Percentiles rank a stretch among this genome's conserved stretches.
phyloP scores from a whole-genome alignment of 108 stramenopile genomes.

The Cyclostephanos tholiformis region DNA sequence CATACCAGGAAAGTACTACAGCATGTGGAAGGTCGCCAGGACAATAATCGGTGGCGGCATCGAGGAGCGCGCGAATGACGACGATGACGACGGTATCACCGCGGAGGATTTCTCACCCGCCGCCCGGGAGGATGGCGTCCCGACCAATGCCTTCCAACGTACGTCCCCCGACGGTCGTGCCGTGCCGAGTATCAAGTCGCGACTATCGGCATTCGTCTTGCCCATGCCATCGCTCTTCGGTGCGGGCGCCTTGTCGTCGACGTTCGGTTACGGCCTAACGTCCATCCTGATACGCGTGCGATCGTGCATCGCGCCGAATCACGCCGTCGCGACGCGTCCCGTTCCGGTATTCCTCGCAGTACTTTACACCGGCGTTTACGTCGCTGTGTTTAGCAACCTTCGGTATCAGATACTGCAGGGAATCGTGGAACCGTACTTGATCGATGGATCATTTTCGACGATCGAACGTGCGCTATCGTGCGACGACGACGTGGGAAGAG shows the following conservation, averaged over 20 bases:
- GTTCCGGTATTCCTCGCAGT: slow-evolving; percentile 64
- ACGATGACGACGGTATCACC: neutral
- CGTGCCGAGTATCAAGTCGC: slow-evolving; percentile 44
- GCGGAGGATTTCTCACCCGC: neutral
- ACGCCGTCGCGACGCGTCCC: slow-evolving; percentile 52
- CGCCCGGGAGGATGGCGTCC: slow-evolving; percentile 46
- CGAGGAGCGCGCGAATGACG: neutral
- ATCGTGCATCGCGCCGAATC: slow-evolving; percentile 49
- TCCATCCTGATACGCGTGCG: slow-evolving; percentile 52
- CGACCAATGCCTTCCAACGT: slow-evolving; percentile 80
- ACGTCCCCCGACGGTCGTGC: slow-evolving; percentile 65
- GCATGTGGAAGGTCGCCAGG: slow-evolving; percentile 81
- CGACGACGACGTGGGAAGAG: neutral
- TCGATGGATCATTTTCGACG: slow-evolving; percentile 52
- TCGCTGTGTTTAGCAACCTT: slow-evolving; percentile 76
- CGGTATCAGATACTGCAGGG: slow-evolving; percentile 87
- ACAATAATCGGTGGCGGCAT: slow-evolving; percentile 19
- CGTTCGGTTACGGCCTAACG: slow-evolving; percentile 73
- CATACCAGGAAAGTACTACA: slow-evolving; percentile 41
- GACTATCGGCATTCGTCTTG: slow-evolving; percentile 57
- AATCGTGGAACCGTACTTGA: slow-evolving; percentile 64
- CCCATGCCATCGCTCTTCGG: slow-evolving; percentile 71
- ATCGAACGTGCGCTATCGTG: slow-evolving; percentile 12
- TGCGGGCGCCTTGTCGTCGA: slow-evolving; percentile 70
- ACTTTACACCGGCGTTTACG: slow-evolving; percentile 74